Evolutionary conservation across 176 grass and related monocot species (phyloP).

Genomic region (Aegilops speltoides): DNA sequence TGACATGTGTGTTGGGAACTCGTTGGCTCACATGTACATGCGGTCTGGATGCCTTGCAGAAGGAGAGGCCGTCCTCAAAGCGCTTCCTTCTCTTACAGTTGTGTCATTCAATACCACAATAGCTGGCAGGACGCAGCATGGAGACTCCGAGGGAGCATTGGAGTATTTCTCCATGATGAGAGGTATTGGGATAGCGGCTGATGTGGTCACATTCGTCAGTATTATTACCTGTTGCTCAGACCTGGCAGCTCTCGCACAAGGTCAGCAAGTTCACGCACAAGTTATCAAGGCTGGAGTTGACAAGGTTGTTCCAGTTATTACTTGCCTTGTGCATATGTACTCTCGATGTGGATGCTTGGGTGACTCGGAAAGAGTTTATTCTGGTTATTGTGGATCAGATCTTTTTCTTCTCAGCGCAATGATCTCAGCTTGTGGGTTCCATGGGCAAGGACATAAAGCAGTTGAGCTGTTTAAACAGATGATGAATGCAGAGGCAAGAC

Average conservation of each 20-base stretch:
- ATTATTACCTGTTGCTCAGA: slow-evolving; percentile 56
- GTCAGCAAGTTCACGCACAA: slow-evolving; percentile 55
- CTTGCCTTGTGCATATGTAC: slow-evolving; percentile 71
- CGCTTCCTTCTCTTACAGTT: slow-evolving; percentile 37
- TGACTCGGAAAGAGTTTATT: slow-evolving; percentile 45
- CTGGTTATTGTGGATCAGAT: slow-evolving; percentile 38
- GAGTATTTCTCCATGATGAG: slow-evolving; percentile 69
- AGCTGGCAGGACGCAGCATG: slow-evolving; percentile 61
- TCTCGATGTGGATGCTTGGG: slow-evolving; percentile 61
- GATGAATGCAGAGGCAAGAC: slow-evolving; percentile 29
- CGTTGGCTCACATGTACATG: slow-evolving; percentile 70
- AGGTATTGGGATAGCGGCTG: slow-evolving; percentile 34
- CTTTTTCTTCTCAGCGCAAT: slow-evolving; percentile 56
- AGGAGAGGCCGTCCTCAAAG: slow-evolving; percentile 39
- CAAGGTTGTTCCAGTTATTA: slow-evolving; percentile 38
- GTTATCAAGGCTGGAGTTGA: slow-evolving; percentile 47
- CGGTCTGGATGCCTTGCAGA: slow-evolving; percentile 40
- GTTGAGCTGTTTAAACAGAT: slow-evolving; percentile 58
- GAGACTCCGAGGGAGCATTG: slow-evolving; percentile 53
- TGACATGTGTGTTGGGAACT: slow-evolving; percentile 63
- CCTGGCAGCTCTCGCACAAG: slow-evolving; percentile 60
- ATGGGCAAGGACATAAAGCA: slow-evolving; percentile 53
- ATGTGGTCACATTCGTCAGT: slow-evolving; percentile 56
- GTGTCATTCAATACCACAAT: slow-evolving; percentile 63
- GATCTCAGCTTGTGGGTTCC: slow-evolving; percentile 68